These are phyloP conservation scores for Sporisorium scitamineum DNA, from an alignment of 1,284 basidiomycete species.

Conservation along the genomic window DNA sequence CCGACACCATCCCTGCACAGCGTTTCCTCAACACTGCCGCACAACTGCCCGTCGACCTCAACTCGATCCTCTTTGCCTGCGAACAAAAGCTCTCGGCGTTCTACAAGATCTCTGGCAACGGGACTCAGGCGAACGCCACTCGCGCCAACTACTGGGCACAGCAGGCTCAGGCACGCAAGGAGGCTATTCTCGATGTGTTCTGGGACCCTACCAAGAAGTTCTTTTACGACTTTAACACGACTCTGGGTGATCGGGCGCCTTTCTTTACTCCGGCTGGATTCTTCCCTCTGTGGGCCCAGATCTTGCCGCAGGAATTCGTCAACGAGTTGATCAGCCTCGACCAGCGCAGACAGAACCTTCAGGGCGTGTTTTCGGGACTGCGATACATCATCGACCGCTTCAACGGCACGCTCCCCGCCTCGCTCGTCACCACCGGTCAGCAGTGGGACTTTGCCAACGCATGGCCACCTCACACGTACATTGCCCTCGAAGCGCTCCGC, in stretches of 20 bases:
- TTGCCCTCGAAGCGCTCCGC: constrained; percentile 81
- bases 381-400: constrained; percentile 82
- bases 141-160: constrained; percentile 74
- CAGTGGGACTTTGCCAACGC: constrained; percentile 77
- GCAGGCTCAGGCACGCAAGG: constrained; percentile 75
- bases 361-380: constrained; percentile 80
- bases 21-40: constrained; percentile 79
- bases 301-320: constrained; percentile 80
- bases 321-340: constrained; percentile 71
- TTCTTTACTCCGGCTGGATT: constrained; percentile 81
- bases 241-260: constrained; percentile 43
- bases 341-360: constrained; percentile 41
- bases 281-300: constrained; percentile 88
- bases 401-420: constrained; percentile 82
- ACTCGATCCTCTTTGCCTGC: constrained; percentile 78
- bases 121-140: constrained; percentile 55
- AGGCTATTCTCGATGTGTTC: constrained; percentile 83
- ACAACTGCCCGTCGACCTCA: constrained; percentile 82
- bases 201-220: constrained; percentile 85
- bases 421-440: constrained; percentile 80
- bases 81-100: constrained; percentile 70
- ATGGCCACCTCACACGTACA: constrained; percentile 71
- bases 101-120: constrained; percentile 73
- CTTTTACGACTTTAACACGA: constrained; percentile 81
- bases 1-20: constrained; percentile 74